phyloP scores from a whole-genome alignment of 306 rosid genomes.

The Cicer pinnatifidum region DNA sequence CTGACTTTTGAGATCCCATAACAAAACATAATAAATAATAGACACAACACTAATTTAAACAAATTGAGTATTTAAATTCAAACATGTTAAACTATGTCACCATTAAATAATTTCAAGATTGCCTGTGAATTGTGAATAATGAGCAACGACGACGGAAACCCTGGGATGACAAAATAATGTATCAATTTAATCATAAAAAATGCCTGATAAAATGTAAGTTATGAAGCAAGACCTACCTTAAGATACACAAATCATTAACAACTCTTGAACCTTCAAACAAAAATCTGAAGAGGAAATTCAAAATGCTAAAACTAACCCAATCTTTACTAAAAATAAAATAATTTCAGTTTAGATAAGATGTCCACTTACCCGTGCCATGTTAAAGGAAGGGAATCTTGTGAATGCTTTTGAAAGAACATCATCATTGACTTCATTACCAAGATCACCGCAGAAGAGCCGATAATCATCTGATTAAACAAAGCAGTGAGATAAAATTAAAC shows the following conservation, averaged over 20 bases:
- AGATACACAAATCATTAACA: slow-evolving; percentile 53
- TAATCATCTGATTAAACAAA: slow-evolving; percentile 71
- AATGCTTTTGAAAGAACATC: slow-evolving; percentile 95
- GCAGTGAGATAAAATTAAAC: slow-evolving; percentile 19
- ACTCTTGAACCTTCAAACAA: slow-evolving; percentile 65
- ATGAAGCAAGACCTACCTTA: slow-evolving; percentile 65
- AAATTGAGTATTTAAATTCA: slow-evolving; percentile 16
- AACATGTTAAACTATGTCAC: slow-evolving; percentile 37
- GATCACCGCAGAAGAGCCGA: slow-evolving; percentile 91
- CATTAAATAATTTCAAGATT: slow-evolving; percentile 32
- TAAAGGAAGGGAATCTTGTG: slow-evolving; percentile 90
- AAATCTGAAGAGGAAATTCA: slow-evolving; percentile 67
- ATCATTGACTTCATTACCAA: slow-evolving; percentile 98
- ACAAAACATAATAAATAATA: slow-evolving; percentile 11
- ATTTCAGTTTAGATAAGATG: slow-evolving; percentile 7
- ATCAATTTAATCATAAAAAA: slow-evolving; percentile 44
- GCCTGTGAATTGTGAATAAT: slow-evolving; percentile 33
- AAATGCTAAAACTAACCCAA: slow-evolving; percentile 56
- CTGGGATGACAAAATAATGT: slow-evolving; percentile 37
- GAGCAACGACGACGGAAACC: slow-evolving; percentile 35
- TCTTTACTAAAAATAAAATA: slow-evolving; percentile 28
- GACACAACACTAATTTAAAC: not conserved
- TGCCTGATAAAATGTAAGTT: slow-evolving; percentile 42
- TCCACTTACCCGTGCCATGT: slow-evolving; percentile 83
- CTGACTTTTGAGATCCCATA: slow-evolving; percentile 30